Base-by-base conservation (phyloP, 306 rosid species). In the Acmispon strigosus region DNA sequence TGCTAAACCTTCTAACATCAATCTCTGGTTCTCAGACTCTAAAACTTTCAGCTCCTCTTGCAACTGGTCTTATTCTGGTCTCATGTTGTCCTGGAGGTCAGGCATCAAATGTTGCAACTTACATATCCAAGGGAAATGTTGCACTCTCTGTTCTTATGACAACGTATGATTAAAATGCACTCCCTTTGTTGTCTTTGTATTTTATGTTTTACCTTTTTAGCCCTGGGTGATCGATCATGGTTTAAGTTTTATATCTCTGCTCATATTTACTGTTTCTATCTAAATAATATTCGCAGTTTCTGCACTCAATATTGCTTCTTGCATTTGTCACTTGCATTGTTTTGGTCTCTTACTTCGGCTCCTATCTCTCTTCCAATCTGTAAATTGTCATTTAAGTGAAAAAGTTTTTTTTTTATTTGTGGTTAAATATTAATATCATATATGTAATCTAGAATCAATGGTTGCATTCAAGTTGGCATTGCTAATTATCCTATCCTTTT, bases 51-150 rank as follows among this genome's bases (percentile, higher is more conserved):
- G 96, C 98, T 65, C 91, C 98, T 78, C 96, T 94, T 74, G 96
- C 92, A 36, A 90, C 98, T 19, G 97, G 98, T 86, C 97, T 94
- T 82, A 91, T 94, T 70, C 76, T 94, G 88, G 97, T 94, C 72
- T 90, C 98, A 22, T 90, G 98, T 86, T 94, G 98, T 85, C 97
- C 97, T 65, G 97, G 97, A 75, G 96, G 97, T 57, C 97, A 94
- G 83, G 98, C 98, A 53, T 94, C 98, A 73, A 90, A 94, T 73
- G 98, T 90, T 75, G 96, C 98, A 16, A 94, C 97, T 58, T 90
- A 87, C 84, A 90, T 94, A 75, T 86, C 96, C 22, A 94, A 87
- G 80, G 99, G 99, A 80, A 94, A 94, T 54, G 96, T 94, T 41
- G 99, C 99, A 57, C 92, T 92, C 49, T 92, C 96, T 51, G 96